Evolutionary conservation across 805 yeast species (phyloP).

Genomic region (Jamesozyma piceae): DNA sequence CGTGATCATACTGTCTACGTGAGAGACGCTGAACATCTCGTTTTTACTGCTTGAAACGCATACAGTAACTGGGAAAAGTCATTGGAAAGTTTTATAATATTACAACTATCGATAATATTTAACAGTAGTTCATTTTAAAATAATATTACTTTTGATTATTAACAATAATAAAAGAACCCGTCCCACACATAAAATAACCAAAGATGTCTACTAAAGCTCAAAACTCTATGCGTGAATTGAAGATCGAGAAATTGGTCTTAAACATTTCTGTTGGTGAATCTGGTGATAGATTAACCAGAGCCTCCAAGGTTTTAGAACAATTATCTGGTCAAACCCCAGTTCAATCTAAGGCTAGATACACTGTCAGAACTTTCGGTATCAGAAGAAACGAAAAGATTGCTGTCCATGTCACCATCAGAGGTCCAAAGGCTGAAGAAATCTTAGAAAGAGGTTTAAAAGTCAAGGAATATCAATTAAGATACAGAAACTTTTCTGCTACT

Average conservation of each 20-base stretch:
- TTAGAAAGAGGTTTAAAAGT: slow-evolving; percentile 99
- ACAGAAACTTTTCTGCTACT: slow-evolving; percentile 93
- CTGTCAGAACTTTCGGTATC: slow-evolving; percentile 99
- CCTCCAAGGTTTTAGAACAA: slow-evolving; percentile 99
- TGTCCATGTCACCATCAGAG: slow-evolving; percentile 98
- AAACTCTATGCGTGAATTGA: slow-evolving; percentile 97
- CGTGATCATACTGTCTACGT: too few species aligned
- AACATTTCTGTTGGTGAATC: slow-evolving; percentile 99
- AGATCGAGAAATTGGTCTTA: slow-evolving; percentile 98
- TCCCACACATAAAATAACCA: slow-evolving; percentile 14
- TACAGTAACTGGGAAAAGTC: too few species aligned
- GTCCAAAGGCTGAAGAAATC: slow-evolving; percentile 99
- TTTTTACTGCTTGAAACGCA: too few species aligned
- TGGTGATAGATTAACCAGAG: slow-evolving; percentile 99
- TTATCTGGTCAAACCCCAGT: slow-evolving; percentile 99
- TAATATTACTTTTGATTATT: too few species aligned
- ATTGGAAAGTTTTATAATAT: too few species aligned
- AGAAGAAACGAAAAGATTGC: slow-evolving; percentile 99
- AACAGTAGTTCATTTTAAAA: neutral
- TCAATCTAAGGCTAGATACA: slow-evolving; percentile 99
- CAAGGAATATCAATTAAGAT: slow-evolving; percentile 95
- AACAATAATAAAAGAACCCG: neutral
- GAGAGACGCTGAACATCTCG: too few species aligned
- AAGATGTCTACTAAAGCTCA: slow-evolving; percentile 51
- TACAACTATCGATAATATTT: too few species aligned